Percentiles rank a stretch among this genome's conserved stretches.
Conservation (phyloP, 2,329 filamentous ascomycete genomes). For the Plenodomus tracheiphilus region DNA sequence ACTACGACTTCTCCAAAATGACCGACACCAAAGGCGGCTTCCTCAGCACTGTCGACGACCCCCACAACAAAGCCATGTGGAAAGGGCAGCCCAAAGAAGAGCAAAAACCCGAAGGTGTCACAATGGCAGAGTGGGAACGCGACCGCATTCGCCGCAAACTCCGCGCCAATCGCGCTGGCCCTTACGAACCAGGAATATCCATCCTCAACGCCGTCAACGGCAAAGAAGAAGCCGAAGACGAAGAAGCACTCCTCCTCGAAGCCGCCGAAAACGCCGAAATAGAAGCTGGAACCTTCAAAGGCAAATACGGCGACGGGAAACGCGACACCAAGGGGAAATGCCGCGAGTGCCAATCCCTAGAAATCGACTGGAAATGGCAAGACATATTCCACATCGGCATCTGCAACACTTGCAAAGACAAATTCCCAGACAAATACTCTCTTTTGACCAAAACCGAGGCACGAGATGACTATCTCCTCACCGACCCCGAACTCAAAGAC, state of each 20-base stretch:
- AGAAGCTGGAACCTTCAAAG: conserved; percentile 35
- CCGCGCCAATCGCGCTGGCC: conserved; percentile 73
- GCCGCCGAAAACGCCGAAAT: conserved; percentile 49
- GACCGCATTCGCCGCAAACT: conserved; percentile 74
- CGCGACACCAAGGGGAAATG: conserved; percentile 68
- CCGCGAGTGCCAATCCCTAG: conserved; percentile 76
- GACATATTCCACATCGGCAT: conserved; percentile 77
- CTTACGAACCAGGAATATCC: conserved; percentile 87
- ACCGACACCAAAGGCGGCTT: conserved; percentile 97
- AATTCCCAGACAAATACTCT: conserved; percentile 87
- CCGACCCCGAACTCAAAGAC: conserved; percentile 92
- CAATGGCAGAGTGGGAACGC: conserved; percentile 86
- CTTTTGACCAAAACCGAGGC: conserved; percentile 96
- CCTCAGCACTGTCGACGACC: conserved; percentile 86
- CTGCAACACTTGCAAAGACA: conserved; percentile 86
- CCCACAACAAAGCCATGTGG: conserved; percentile 75
- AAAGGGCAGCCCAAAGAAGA: conserved; percentile 50
- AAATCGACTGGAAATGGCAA: conserved; percentile 96
- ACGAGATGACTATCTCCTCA: conserved; percentile 91
- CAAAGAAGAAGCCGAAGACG: conserved; percentile 30
- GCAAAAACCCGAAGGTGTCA: conserved; percentile 84
- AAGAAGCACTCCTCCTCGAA: conserved; percentile 30
- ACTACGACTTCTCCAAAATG: conserved; percentile 98
- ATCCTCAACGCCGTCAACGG: conserved; percentile 60
- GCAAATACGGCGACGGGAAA: conserved; percentile 39